phyloP scores from a whole-genome alignment of 83 land plant genomes.

The Diphasiastrum complanatum region DNA sequence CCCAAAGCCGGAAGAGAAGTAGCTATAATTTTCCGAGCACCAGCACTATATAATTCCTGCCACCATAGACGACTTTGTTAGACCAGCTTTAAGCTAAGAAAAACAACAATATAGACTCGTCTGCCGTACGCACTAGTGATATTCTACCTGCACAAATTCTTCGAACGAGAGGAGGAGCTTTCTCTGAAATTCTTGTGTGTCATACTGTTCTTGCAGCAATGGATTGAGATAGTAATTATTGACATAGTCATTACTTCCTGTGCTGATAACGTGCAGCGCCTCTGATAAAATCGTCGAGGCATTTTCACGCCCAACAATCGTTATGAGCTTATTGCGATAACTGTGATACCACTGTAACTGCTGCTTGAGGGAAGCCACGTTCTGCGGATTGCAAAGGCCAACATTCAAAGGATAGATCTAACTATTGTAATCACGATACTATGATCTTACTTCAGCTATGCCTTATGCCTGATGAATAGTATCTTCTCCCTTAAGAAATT shows the following conservation, averaged over 20 bases:
- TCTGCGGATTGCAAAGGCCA: conserved; percentile 9
- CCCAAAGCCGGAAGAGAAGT: conserved; percentile 4
- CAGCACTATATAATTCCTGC: conserved; percentile 11
- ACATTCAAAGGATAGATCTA: too few relatives aligned
- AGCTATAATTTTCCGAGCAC: conserved; percentile 14
- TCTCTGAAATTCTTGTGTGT: background rate
- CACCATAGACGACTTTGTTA: background rate
- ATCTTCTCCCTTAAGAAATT: too few relatives aligned
- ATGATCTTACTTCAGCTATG: too few relatives aligned
- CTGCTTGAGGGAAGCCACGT: background rate
- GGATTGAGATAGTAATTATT: conserved; percentile 12
- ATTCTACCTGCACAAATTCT: background rate
- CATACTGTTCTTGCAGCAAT: background rate
- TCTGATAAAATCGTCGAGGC: background rate
- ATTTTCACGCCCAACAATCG: background rate
- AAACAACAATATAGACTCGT: too few relatives aligned
- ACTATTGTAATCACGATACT: too few relatives aligned
- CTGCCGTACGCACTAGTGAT: too few relatives aligned
- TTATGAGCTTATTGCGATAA: background rate
- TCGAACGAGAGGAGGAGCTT: background rate
- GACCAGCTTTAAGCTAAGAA: background rate
- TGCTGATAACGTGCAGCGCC: conserved; percentile 14
- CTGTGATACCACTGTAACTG: conserved; percentile 1
- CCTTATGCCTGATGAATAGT: too few relatives aligned
- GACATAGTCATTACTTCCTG: conserved; percentile 17